Conservation (phyloP, 1,284 basidiomycete genomes). For the Tremellales sp. region DNA sequence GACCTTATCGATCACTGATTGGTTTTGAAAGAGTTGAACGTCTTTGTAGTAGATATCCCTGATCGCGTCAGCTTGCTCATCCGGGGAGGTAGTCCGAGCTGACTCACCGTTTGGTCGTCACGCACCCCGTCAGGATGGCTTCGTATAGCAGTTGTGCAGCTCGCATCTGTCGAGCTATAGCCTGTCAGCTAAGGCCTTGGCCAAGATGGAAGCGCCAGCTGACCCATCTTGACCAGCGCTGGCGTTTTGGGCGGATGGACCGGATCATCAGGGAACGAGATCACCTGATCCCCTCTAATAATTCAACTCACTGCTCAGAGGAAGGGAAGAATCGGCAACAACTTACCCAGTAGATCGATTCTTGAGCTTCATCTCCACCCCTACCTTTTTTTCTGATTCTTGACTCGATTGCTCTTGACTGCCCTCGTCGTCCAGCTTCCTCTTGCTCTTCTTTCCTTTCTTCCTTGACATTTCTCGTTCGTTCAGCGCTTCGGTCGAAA, state of each 20-base stretch:
- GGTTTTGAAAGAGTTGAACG: conserved; percentile 67
- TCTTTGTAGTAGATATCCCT: conserved; percentile 87
- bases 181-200: neutral
- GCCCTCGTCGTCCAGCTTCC: conserved; percentile 2
- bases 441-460: neutral
- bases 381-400: neutral
- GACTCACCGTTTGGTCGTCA: conserved; percentile 35
- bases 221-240: too few species aligned
- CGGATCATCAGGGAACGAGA: conserved; percentile 31
- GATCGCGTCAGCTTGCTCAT: conserved; percentile 8
- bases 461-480: neutral
- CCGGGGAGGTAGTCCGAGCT: neutral
- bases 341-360: conserved; percentile 30
- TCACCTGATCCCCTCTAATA: conserved; percentile 21
- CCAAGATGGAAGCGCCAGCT: too few species aligned
- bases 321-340: neutral
- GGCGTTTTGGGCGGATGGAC: too few species aligned
- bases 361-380: conserved; percentile 10
- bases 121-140: conserved; percentile 21
- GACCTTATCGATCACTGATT: conserved; percentile 70
- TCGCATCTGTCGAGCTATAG: conserved; percentile 28
- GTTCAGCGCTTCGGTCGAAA: neutral
- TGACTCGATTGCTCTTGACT: neutral
- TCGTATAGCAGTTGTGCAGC: conserved; percentile 33
- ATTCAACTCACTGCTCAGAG: neutral